phyloP scores from a whole-genome alignment of 164 flowering plant genomes.

The Umbellularia californica region DNA sequence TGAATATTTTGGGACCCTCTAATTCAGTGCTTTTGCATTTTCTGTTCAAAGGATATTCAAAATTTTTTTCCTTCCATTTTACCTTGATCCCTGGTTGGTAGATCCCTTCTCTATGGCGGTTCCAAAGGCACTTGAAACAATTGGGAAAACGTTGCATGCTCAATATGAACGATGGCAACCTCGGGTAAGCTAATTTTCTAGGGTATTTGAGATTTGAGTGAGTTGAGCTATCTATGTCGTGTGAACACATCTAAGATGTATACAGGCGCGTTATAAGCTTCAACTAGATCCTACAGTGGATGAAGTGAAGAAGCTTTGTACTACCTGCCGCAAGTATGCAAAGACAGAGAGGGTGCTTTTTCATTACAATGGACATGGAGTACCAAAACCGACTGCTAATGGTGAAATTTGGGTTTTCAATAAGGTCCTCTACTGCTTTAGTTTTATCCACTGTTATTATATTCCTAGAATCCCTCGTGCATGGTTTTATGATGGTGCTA shows the following conservation, averaged over 20 bases:
- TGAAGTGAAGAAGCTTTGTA: conserved; percentile 92
- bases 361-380: conserved; percentile 99
- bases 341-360: conserved; percentile 91
- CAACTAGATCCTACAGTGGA: conserved; percentile 93
- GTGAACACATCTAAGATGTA: background rate
- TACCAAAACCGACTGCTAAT: conserved; percentile 90
- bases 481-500: background rate
- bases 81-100: conserved; percentile 26
- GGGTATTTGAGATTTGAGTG: background rate
- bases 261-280: conserved; percentile 79
- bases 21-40: background rate
- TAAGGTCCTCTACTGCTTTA: conserved; percentile 44
- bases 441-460: background rate
- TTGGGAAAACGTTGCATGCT: conserved; percentile 62
- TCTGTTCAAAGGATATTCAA: background rate
- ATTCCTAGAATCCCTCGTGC: background rate
- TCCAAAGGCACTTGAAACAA: conserved; percentile 83
- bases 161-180: conserved; percentile 99
- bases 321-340: conserved; percentile 77
- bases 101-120: conserved; percentile 96
- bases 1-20: background rate
- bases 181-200: conserved; percentile 41
- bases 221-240: background rate
- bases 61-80: background rate
- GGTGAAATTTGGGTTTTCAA: conserved; percentile 99